These are phyloP conservation scores for Fusarium multiceps DNA, from an alignment of 2,329 filamentous ascomycete species.

Conservation along the genomic window DNA sequence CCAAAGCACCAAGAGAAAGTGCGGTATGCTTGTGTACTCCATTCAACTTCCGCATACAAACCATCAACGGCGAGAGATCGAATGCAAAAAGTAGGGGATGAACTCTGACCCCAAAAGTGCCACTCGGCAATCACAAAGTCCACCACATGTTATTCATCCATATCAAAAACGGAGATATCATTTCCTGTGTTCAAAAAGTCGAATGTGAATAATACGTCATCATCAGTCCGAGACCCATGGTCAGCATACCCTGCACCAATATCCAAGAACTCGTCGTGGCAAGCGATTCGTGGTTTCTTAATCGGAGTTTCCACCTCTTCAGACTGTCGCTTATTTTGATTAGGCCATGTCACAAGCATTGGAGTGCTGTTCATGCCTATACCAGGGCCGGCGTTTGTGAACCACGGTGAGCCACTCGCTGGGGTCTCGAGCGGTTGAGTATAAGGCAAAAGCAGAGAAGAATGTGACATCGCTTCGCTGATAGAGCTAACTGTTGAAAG, in stretches of 20 bases:
- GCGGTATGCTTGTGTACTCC: accelerated
- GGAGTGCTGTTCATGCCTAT: not conserved
- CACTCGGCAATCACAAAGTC: too few relatives aligned
- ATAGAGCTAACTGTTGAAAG: constrained; percentile 27
- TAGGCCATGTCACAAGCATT: constrained; percentile 29
- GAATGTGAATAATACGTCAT: constrained; percentile 42
- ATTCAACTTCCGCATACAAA: not conserved
- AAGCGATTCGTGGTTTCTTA: constrained; percentile 39
- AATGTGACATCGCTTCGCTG: constrained; percentile 16
- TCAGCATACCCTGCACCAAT: constrained; percentile 38
- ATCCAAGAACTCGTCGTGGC: constrained; percentile 40
- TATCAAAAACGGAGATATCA: constrained; percentile 42
- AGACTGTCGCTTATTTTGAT: constrained; percentile 39
- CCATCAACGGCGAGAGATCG: not conserved
- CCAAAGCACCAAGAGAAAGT: not conserved
- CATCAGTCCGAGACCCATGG: constrained; percentile 30
- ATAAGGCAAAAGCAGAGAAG: constrained; percentile 38
- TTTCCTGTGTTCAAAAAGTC: constrained; percentile 38
- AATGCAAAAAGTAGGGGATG: not conserved
- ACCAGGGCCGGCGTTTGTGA: not conserved
- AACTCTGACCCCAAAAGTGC: not conserved
- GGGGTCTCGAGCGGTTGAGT: constrained; percentile 36
- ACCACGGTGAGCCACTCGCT: constrained; percentile 28
- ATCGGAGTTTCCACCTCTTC: constrained; percentile 23
- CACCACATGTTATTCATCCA: constrained; percentile 34